phyloP scores from a whole-genome alignment of 345 rosid species.

The Syzygium jambos region DNA sequence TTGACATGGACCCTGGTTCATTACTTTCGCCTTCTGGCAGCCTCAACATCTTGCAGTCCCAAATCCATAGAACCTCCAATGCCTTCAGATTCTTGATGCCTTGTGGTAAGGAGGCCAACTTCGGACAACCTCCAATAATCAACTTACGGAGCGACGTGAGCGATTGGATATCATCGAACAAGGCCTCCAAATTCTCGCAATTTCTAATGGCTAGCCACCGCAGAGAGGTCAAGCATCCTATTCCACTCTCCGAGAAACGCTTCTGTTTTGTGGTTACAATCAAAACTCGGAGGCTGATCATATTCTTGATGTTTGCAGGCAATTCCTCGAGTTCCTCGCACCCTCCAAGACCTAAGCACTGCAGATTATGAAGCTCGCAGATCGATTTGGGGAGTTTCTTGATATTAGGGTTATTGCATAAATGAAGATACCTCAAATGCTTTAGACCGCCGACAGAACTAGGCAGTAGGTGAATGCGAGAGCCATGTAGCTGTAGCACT shows the following conservation, averaged over 20 bases:
- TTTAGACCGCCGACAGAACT: conserved; percentile 1
- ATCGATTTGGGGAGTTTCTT: conserved; percentile 8
- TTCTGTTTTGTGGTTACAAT: conserved; percentile 5
- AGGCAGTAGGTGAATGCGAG: background rate
- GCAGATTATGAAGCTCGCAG: conserved; percentile 12
- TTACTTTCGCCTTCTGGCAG: background rate
- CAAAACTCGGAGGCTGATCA: conserved; percentile 8
- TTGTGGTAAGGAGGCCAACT: conserved; percentile 3
- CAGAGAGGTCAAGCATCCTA: conserved; percentile 9
- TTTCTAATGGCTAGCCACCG: background rate
- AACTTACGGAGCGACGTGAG: conserved; percentile 4
- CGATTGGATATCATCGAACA: conserved; percentile 1
- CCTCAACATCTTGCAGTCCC: background rate
- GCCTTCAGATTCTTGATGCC: background rate
- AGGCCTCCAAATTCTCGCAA: conserved; percentile 3
- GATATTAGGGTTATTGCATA: background rate
- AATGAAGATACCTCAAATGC: conserved; percentile 15
- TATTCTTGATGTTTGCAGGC: background rate
- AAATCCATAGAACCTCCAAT: background rate
- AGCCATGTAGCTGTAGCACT: background rate
- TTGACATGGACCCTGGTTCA: background rate
- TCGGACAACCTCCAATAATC: background rate
- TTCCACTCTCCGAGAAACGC: conserved; percentile 1
- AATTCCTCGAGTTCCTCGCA: conserved; percentile 9
- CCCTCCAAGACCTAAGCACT: background rate